Conservation (phyloP, 2,329 filamentous ascomycete species). For the Aspergillus jensenii region DNA sequence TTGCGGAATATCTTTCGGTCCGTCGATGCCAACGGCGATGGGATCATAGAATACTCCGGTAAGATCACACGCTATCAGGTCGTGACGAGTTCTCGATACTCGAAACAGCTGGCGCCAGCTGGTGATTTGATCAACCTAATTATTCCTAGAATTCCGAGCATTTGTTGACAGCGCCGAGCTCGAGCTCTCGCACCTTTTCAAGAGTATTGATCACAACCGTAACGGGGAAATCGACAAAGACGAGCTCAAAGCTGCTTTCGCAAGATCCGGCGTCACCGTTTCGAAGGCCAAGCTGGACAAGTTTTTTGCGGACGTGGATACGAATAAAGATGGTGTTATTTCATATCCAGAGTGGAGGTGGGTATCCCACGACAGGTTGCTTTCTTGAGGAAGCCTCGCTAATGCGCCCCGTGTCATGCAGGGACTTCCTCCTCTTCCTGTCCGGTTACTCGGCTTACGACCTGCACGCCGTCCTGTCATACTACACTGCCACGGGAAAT, state of each 20-base stretch:
- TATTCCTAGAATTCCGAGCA: slow-evolving; percentile 71
- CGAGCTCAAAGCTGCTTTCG: slow-evolving; percentile 80
- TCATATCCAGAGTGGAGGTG: slow-evolving; percentile 97
- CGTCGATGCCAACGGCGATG: slow-evolving; percentile 84
- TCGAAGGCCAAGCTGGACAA: slow-evolving; percentile 73
- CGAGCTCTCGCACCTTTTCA: slow-evolving; percentile 79
- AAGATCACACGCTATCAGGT: slow-evolving; percentile 33
- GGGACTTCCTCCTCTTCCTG: slow-evolving; percentile 92
- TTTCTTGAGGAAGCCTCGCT: not conserved
- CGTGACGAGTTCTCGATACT: slow-evolving; percentile 11
- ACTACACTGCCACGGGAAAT: slow-evolving; percentile 85
- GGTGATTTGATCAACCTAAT: slow-evolving; percentile 23
- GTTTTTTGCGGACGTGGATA: slow-evolving; percentile 89
- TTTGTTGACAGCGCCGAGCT: slow-evolving; percentile 88
- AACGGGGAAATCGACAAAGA: slow-evolving; percentile 83
- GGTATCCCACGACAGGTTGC: slow-evolving; percentile 35
- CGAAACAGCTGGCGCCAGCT: slow-evolving; percentile 18
- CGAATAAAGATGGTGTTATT: slow-evolving; percentile 82
- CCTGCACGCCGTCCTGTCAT: slow-evolving; percentile 80
- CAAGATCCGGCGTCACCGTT: slow-evolving; percentile 73
- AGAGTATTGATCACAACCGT: slow-evolving; percentile 78
- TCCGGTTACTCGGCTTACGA: slow-evolving; percentile 60
- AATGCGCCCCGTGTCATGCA: slow-evolving; percentile 38
- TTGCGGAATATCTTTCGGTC: slow-evolving; percentile 75
- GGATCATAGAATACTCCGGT: slow-evolving; percentile 90